phyloP scores from a whole-genome alignment of 1,139 yeast species.

The Lodderomyces jiufengensis region DNA sequence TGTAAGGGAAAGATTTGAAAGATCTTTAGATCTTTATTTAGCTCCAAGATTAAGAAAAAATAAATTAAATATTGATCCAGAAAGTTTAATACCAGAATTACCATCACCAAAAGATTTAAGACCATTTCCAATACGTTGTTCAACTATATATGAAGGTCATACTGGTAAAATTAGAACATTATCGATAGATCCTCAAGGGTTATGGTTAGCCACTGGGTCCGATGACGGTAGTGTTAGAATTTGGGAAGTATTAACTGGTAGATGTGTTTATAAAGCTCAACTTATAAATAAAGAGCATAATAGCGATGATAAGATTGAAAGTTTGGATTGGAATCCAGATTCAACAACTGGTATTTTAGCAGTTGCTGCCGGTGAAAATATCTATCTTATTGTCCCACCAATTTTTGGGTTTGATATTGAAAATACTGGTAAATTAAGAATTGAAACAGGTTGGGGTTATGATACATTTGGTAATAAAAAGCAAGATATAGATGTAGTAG shows the following conservation, averaged over 20 bases:
- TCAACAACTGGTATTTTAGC: slow-evolving; percentile 71
- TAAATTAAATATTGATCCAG: slow-evolving; percentile 92
- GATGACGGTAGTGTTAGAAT: slow-evolving; percentile 95
- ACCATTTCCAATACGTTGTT: slow-evolving; percentile 95
- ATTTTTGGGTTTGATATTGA: slow-evolving; percentile 86
- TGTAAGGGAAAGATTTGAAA: slow-evolving; percentile 87
- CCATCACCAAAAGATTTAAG: slow-evolving; percentile 96
- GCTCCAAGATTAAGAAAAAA: slow-evolving; percentile 96
- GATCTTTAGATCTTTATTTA: slow-evolving; percentile 87
- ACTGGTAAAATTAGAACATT: slow-evolving; percentile 76
- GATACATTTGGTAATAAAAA: slow-evolving; percentile 66
- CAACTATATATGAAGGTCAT: slow-evolving; percentile 84
- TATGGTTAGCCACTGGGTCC: slow-evolving; percentile 96
- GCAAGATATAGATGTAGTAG: slow-evolving; percentile 41
- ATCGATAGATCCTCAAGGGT: slow-evolving; percentile 83
- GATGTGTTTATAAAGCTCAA: slow-evolving; percentile 74
- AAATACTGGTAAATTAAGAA: slow-evolving; percentile 70
- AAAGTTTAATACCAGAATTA: slow-evolving; percentile 88
- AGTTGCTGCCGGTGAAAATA: slow-evolving; percentile 76
- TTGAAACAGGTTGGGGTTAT: slow-evolving; percentile 92
- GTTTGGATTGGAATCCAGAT: slow-evolving; percentile 90
- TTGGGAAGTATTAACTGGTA: slow-evolving; percentile 95
- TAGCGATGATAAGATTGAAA: slow-evolving; percentile 72
- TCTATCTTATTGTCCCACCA: slow-evolving; percentile 82
- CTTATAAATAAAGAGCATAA: slow-evolving; percentile 50